phyloP scores from a whole-genome alignment of 169 alveolate species.

The Plasmodium vivax region DNA sequence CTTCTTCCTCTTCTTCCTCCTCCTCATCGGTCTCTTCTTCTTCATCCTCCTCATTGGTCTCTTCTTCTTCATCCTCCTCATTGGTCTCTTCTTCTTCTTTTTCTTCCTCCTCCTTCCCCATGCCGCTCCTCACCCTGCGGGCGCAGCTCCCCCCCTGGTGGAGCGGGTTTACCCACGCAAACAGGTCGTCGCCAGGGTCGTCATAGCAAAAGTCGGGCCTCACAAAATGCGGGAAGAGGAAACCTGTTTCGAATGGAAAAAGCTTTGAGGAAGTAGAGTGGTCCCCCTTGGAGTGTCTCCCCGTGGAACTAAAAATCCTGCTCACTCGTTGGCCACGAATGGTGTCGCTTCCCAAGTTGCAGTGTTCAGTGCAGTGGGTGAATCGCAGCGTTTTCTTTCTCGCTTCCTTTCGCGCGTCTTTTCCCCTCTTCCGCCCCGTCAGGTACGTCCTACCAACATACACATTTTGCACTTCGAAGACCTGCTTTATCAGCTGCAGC shows the following conservation, averaged over 20 bases:
- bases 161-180: conserved; percentile 23
- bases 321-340: background rate
- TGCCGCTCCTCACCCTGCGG: background rate
- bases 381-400: conserved; percentile 30
- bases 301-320: background rate
- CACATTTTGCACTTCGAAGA: conserved; percentile 49
- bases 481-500: conserved; percentile 18
- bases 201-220: conserved; percentile 4
- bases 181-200: conserved; percentile 9
- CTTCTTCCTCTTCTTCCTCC: background rate
- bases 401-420: too few species aligned
- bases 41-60: background rate
- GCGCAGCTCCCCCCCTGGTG: background rate
- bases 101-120: background rate
- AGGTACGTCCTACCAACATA: conserved; percentile 38
- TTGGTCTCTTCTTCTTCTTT: background rate
- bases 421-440: conserved; percentile 5
- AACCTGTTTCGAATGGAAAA: conserved; percentile 20
- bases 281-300: background rate
- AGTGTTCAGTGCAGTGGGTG: conserved; percentile 13
- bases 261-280: background rate
- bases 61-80: background rate
- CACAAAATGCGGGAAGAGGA: conserved; percentile 17
- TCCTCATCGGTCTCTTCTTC: background rate
- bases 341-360: conserved; percentile 9